Evolutionary conservation across 2,329 filamentous ascomycete genomes (phyloP).

Genomic region (Diaporthe citri): DNA sequence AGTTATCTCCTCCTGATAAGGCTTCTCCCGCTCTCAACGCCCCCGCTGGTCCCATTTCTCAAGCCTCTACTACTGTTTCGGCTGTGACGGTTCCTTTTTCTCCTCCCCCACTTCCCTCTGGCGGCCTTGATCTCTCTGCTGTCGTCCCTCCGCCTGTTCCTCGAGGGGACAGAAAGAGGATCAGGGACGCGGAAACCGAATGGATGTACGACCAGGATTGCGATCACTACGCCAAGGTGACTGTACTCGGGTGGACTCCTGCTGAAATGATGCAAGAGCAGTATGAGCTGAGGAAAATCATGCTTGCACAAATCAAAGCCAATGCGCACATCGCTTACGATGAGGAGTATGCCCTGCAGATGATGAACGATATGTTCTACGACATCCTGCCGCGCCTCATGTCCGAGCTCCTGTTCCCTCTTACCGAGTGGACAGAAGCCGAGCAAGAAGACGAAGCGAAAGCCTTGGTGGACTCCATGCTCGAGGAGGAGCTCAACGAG

Average conservation of each 20-base stretch:
- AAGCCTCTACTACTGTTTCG: background rate
- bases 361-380: background rate
- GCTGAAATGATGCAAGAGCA: no score
- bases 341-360: background rate
- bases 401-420: background rate
- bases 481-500: background rate
- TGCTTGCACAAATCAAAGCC: background rate
- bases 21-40: background rate
- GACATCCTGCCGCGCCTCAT: background rate
- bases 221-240: background rate
- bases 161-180: background rate
- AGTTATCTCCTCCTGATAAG: background rate
- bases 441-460: background rate
- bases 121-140: background rate
- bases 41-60: background rate
- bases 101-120: background rate
- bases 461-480: background rate
- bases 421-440: background rate
- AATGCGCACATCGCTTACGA: background rate
- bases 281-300: background rate
- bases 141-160: background rate
- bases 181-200: background rate
- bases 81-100: background rate
- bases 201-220: background rate
- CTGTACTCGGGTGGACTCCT: background rate